A percentile compares a stretch with the other conserved stretches of the same genome.
phyloP scores from a whole-genome alignment of 108 stramenopile genomes.

The Skeletonema menzelii region DNA sequence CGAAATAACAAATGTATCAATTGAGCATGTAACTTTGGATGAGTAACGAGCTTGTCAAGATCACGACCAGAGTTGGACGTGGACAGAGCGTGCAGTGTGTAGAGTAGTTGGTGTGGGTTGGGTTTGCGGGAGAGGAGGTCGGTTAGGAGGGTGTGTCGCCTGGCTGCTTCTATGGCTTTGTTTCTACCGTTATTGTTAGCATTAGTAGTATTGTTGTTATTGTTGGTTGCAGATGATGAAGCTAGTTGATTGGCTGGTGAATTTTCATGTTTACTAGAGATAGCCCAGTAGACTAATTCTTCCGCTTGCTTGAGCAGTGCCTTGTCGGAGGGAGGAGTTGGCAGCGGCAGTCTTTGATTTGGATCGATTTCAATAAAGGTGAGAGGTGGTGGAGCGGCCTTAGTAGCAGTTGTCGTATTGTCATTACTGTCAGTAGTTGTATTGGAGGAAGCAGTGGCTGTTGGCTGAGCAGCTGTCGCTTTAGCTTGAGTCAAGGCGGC shows the following conservation, averaged over 20 bases:
- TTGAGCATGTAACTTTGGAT: constrained; percentile 39
- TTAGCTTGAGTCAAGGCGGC: not conserved
- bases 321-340: constrained; percentile 3
- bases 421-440: not conserved
- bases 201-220: not conserved
- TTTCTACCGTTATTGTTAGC: not conserved
- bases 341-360: constrained; percentile 13
- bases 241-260: constrained; percentile 6
- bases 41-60: constrained; percentile 10
- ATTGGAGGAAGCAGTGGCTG: not conserved
- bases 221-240: not conserved
- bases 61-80: constrained; percentile 30
- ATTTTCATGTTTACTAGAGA: constrained; percentile 43
- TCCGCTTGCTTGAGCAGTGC: constrained; percentile 17
- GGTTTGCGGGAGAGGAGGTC: constrained; percentile 6
- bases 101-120: constrained; percentile 15
- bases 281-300: constrained; percentile 29
- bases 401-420: not conserved
- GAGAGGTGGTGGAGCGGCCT: constrained; percentile 9
- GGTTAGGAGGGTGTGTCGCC: constrained; percentile 11
- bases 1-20: constrained; percentile 36
- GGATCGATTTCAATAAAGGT: constrained; percentile 19
- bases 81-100: constrained; percentile 16
- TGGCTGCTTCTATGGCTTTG: constrained; percentile 10
- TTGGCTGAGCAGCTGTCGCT: not conserved